These are phyloP conservation scores for Trichosporon coremiiforme DNA, from an alignment of 1,284 basidiomycete genomes.

Conservation along the genomic window DNA sequence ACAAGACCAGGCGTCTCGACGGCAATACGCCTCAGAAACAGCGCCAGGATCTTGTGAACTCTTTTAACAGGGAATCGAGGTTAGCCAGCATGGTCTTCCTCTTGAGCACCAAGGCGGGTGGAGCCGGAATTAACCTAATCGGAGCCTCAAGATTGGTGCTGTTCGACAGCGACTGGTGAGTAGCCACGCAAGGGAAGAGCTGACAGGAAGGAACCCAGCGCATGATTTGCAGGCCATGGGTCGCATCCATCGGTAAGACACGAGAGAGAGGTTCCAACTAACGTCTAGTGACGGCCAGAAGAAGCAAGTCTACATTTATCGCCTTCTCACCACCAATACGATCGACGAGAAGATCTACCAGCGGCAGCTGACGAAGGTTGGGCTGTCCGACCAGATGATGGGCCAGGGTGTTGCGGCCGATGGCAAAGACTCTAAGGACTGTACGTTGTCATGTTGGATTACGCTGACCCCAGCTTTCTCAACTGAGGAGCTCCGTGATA, in stretches of 20 bases:
- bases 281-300: conserved; percentile 84
- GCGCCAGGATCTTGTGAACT: conserved; percentile 64
- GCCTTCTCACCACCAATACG: conserved; percentile 68
- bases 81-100: conserved; percentile 71
- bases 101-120: conserved; percentile 94
- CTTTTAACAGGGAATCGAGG: conserved; percentile 48
- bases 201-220: conserved; percentile 51
- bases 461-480: conserved; percentile 66
- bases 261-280: conserved; percentile 12
- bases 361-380: conserved; percentile 93
- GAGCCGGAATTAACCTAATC: conserved; percentile 90
- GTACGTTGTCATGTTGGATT: conserved; percentile 66
- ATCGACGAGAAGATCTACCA: conserved; percentile 62
- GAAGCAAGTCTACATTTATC: conserved; percentile 87
- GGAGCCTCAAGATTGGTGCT: conserved; percentile 79
- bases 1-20: conserved; percentile 82
- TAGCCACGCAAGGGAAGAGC: conserved; percentile 4
- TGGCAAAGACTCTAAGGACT: conserved; percentile 63
- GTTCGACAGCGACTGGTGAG: conserved; percentile 86
- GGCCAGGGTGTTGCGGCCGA: conserved; percentile 39
- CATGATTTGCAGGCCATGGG: conserved; percentile 95
- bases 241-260: conserved; percentile 79
- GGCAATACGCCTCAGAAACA: conserved; percentile 79
- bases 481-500: conserved; percentile 85
- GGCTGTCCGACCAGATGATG: conserved; percentile 65